These are phyloP conservation scores for Scedosporium dehoogii DNA, from an alignment of 2,329 filamentous ascomycete genomes.

Conservation along the genomic window DNA sequence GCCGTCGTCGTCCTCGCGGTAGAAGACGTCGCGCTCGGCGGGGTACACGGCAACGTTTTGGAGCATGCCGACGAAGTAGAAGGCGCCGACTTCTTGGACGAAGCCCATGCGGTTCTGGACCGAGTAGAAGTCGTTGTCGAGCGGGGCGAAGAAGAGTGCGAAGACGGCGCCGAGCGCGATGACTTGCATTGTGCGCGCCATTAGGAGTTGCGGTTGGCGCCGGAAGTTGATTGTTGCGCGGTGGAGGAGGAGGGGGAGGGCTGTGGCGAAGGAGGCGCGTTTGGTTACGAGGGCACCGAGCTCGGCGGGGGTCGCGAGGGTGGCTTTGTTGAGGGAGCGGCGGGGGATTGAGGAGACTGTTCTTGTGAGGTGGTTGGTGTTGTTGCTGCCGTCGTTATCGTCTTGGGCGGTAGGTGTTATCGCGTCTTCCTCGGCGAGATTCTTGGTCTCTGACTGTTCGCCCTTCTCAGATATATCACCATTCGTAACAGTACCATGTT, in stretches of 20 bases:
- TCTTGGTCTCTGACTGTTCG: neutral
- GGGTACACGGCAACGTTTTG: slow-evolving; percentile 71
- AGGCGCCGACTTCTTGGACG: slow-evolving; percentile 59
- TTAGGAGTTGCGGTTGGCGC: slow-evolving; percentile 52
- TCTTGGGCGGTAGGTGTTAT: neutral
- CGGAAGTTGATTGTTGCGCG: slow-evolving; percentile 61
- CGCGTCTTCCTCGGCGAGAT: neutral
- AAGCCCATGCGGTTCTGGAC: slow-evolving; percentile 68
- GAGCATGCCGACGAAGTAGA: slow-evolving; percentile 70
- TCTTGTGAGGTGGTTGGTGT: slow-evolving; percentile 5
- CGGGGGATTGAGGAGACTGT: slow-evolving; percentile 20
- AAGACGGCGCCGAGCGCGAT: slow-evolving; percentile 53
- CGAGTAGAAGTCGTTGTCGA: slow-evolving; percentile 57
- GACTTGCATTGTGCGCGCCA: slow-evolving; percentile 59
- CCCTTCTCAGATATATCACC: neutral
- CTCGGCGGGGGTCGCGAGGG: slow-evolving; percentile 58
- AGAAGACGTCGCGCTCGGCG: slow-evolving; percentile 63
- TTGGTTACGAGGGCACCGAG: slow-evolving; percentile 58
- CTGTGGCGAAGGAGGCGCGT: slow-evolving; percentile 48
- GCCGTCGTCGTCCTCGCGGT: slow-evolving; percentile 64
- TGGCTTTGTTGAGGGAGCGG: slow-evolving; percentile 31
- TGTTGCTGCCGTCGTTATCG: slow-evolving; percentile 5
- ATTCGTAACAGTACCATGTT: neutral
- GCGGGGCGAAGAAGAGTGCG: slow-evolving; percentile 60
- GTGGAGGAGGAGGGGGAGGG: slow-evolving; percentile 58